Conservation (phyloP, 164 flowering plant genomes). For the Malania oleifera region DNA sequence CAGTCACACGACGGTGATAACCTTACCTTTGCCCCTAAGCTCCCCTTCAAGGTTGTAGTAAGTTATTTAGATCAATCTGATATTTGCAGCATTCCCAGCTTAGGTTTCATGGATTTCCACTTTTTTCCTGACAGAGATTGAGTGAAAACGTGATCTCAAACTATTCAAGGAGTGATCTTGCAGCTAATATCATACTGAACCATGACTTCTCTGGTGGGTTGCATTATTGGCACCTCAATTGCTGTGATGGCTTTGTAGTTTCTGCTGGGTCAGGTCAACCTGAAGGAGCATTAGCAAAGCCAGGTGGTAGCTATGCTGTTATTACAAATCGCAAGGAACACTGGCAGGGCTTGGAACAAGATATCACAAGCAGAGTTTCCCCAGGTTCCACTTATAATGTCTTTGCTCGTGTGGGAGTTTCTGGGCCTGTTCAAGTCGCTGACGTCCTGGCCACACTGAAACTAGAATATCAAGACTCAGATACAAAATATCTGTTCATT, state of each 20-base stretch:
- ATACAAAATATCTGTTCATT: slow-evolving; percentile 42
- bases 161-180: slow-evolving; percentile 5
- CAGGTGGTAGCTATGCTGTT: slow-evolving; percentile 51
- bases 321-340: slow-evolving; percentile 55
- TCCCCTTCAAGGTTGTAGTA: too few relatives aligned
- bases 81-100: not conserved
- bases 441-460: slow-evolving; percentile 70
- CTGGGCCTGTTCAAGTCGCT: slow-evolving; percentile 44
- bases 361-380: slow-evolving; percentile 59
- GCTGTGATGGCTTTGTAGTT: slow-evolving; percentile 60
- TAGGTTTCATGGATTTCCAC: not conserved
- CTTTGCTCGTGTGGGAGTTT: slow-evolving; percentile 64
- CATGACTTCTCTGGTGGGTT: slow-evolving; percentile 76
- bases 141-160: not conserved
- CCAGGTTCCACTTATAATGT: slow-evolving; percentile 49
- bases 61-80: not conserved
- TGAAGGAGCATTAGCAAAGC: slow-evolving; percentile 24
- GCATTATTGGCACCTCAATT: slow-evolving; percentile 65
- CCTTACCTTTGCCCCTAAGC: too few relatives aligned
- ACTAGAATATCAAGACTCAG: slow-evolving; percentile 43
- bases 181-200: slow-evolving; percentile 49
- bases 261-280: slow-evolving; percentile 30
- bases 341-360: slow-evolving; percentile 96
- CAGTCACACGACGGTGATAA: too few relatives aligned
- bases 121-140: slow-evolving; percentile 17